These are phyloP conservation scores for Penicillium sp. DNA, from an alignment of 2,329 filamentous ascomycete species.

Conservation along the genomic window DNA sequence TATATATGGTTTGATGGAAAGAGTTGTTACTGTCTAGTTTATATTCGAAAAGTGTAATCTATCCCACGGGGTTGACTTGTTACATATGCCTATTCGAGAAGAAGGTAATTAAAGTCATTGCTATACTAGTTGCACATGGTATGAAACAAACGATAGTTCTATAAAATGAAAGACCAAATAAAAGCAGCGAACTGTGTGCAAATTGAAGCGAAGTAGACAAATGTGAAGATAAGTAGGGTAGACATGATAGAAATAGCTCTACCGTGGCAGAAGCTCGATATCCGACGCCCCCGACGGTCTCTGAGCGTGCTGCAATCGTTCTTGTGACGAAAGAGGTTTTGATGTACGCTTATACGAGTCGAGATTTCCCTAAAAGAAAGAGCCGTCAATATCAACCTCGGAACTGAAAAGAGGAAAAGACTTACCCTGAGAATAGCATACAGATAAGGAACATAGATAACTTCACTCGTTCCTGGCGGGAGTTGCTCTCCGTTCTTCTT, in stretches of 20 bases:
- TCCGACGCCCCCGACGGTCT: background rate
- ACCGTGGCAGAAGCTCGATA: background rate
- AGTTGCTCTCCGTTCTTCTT: conserved; percentile 18
- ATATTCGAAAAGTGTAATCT: background rate
- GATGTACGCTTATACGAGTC: conserved; percentile 19
- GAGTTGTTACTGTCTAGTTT: background rate
- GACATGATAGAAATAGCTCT: background rate
- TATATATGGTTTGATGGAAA: background rate
- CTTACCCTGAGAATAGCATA: conserved; percentile 29
- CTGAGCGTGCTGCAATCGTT: background rate
- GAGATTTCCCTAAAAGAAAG: conserved; percentile 20
- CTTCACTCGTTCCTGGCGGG: conserved; percentile 21
- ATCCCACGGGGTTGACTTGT: too few species aligned
- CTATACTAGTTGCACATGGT: too few species aligned
- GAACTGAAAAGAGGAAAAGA: background rate
- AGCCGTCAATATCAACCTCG: too few species aligned
- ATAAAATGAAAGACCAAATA: too few species aligned
- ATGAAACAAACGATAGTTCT: too few species aligned
- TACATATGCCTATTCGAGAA: too few species aligned
- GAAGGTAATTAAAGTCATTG: too few species aligned
- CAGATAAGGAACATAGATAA: conserved; percentile 28
- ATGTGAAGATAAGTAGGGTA: too few species aligned
- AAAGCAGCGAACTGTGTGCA: too few species aligned
- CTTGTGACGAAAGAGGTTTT: background rate
- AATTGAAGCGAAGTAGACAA: background rate